Conservation (phyloP, 495 filamentous ascomycete species). For the Monascus purpureus region DNA sequence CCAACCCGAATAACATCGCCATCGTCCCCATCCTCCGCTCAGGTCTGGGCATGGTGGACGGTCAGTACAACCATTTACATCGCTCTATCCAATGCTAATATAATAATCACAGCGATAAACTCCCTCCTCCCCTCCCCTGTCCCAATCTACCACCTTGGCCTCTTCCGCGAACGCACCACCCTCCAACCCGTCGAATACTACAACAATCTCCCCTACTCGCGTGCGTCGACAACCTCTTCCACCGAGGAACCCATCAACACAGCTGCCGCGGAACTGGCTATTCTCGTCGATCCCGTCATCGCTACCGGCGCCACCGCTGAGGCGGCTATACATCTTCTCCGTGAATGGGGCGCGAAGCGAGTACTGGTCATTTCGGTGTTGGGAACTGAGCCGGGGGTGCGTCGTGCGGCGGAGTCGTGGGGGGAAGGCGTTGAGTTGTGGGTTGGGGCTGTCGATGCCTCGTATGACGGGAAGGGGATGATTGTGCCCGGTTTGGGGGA, state of each 20-base stretch:
- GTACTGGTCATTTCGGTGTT: constrained; percentile 70
- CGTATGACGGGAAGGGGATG: constrained; percentile 67
- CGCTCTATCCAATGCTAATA: not conserved
- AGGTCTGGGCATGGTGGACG: constrained; percentile 78
- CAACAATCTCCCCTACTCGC: constrained; percentile 83
- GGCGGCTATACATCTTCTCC: constrained; percentile 77
- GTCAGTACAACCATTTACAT: too few species aligned
- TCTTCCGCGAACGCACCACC: constrained; percentile 76
- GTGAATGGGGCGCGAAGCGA: constrained; percentile 77
- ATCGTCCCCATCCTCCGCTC: constrained; percentile 88
- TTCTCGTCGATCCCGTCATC: constrained; percentile 85
- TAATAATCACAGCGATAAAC: constrained; percentile 56
- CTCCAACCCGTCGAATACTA: constrained; percentile 94
- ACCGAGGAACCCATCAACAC: constrained; percentile 17
- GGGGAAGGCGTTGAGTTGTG: constrained; percentile 64
- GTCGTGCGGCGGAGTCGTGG: constrained; percentile 57
- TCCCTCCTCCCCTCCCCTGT: constrained; percentile 67
- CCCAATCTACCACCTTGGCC: constrained; percentile 83
- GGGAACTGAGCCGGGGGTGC: constrained; percentile 51
- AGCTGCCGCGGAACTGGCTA: constrained; percentile 46
- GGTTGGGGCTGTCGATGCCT: constrained; percentile 65
- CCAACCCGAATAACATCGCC: constrained; percentile 50
- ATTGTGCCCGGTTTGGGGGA: constrained; percentile 83
- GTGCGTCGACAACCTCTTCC: constrained; percentile 16
- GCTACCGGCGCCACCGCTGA: constrained; percentile 83